Base-by-base conservation (phyloP, 257 asterid species). In the Verbascum thapsus region DNA sequence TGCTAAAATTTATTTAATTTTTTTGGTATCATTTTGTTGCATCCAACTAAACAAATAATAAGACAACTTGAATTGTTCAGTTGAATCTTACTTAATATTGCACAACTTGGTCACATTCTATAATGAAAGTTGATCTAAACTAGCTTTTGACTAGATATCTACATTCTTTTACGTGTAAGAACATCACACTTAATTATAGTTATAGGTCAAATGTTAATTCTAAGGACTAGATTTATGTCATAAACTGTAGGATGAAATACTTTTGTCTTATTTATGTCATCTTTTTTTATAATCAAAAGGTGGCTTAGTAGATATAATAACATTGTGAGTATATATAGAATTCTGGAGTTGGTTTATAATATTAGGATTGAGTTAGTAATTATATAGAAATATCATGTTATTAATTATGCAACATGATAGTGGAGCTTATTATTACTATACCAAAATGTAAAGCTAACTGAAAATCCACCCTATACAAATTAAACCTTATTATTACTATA, bases 41-140 rank as follows among this genome's bases (percentile, higher is more conserved):
- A 68, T 75, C 74, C 76, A 74, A 74, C 72, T 48, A 64, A 71
- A 63, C 66, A 48, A 10, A 55, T 51, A 71, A 55, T 54, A 63
- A 51, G 61, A 8, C 54, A 53, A 64, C 1, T 37, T 62, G 65
- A 66, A 42, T n/a, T n/a, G 34, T 56, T 80, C 41, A 75, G 78
- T 81, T 77, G 88, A 76, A 71, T 75, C 85, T 81, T 74, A 71
- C 77, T 72, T 38, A 68, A 61, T 44, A 72, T 63, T 60, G 64
- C 76, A 71, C 81, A 69, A 26, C 63, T 66, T 66, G 68, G 61
- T 72, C 57, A 72, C 83, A 61, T 26, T 26, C 32, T 66, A 69
- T 58, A 26, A 7, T 38, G 43, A 68, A 64, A 66, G 70, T 66
- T 56, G 59, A 70, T 56, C 70, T 61, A 56, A 68, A 38, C 23